Evolutionary conservation across 164 flowering plant species (phyloP), one percentile per base, ranked within the genome.

Genomic region (Magnolia officinalis): DNA sequence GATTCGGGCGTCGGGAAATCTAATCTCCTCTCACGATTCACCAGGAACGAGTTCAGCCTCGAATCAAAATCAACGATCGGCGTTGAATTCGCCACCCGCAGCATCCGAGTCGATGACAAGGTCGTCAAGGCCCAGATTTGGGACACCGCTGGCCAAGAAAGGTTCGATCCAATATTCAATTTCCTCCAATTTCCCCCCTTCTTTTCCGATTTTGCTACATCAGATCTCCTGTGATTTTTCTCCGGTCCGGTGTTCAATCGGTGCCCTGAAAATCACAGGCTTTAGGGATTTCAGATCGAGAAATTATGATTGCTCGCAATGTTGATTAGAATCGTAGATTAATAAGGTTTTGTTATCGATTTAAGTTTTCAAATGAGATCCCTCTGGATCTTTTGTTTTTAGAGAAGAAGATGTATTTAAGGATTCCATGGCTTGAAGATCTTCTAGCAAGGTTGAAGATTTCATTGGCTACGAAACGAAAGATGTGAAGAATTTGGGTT

Each of bases 131-230:
- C 91, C 76, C 93, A 90, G 85, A 90, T 90, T 83, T 90, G 92
- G 92, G 94, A 88, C 79, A 90, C 91, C 37, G 94, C 94, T 1
- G 92, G 92, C 59, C 92, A 90, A 81, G 92, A 89, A 55, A 88
- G 92, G 92, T 90, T 71, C 18, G 23, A 61, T 64, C 72, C 16
- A 19, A 4, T 7, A 0, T 68, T 29, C 19, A 8, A 16, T 68
- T 67, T 55, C 49, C 19, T 31, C 70, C 45, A 8, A 6, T 31
- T 9, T 67, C 16, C 45, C 45, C 68, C 29, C 21, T 65, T 21
- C 29, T 5, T 63, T 21, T 8, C 8, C 21, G 9, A 63, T 63
- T 8, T 63, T 7, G 45, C 45, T 37, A 5, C 45, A 37, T 37
- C 45, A 37, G 45, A 37, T 37, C 45, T 37, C 6, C 45, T 5